Evolutionary conservation across 2,329 filamentous ascomycete genomes (phyloP).

Genomic region (Neurospora crassa): DNA sequence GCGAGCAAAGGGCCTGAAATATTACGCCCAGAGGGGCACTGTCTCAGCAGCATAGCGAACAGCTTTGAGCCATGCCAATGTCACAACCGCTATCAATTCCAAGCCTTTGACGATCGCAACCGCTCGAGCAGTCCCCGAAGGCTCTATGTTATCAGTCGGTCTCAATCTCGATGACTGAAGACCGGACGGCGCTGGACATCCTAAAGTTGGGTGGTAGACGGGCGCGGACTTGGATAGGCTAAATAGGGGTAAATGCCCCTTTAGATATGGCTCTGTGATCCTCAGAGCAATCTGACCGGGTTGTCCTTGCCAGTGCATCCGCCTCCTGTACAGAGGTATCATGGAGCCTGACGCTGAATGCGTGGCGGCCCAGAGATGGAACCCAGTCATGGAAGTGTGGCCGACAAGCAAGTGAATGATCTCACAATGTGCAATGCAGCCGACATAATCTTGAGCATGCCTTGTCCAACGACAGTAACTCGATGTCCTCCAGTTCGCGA

Average conservation of each 20-base stretch:
- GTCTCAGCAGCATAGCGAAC: neutral
- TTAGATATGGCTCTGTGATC: neutral
- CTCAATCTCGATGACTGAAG: neutral
- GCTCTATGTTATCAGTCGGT: neutral
- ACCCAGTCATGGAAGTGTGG: neutral
- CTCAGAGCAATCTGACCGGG: neutral
- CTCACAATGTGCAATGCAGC: neutral
- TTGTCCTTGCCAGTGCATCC: neutral
- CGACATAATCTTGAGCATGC: neutral
- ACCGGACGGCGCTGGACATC: neutral
- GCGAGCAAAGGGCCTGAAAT: neutral
- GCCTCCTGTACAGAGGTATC: neutral
- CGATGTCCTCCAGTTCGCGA: neutral
- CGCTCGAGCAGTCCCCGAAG: neutral
- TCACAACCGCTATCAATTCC: neutral
- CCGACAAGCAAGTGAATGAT: neutral
- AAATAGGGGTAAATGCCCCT: neutral
- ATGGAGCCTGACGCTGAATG: neutral
- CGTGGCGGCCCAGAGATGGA: neutral
- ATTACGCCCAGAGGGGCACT: neutral
- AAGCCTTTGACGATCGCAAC: neutral
- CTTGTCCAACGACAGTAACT: neutral
- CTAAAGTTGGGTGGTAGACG: neutral
- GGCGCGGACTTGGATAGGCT: neutral
- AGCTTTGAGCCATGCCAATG: neutral